A percentile compares a stretch with the other conserved stretches of the same genome.
Evolutionary conservation across 495 filamentous ascomycete genomes (phyloP).

Genomic region (Lindgomyces ingoldianus): DNA sequence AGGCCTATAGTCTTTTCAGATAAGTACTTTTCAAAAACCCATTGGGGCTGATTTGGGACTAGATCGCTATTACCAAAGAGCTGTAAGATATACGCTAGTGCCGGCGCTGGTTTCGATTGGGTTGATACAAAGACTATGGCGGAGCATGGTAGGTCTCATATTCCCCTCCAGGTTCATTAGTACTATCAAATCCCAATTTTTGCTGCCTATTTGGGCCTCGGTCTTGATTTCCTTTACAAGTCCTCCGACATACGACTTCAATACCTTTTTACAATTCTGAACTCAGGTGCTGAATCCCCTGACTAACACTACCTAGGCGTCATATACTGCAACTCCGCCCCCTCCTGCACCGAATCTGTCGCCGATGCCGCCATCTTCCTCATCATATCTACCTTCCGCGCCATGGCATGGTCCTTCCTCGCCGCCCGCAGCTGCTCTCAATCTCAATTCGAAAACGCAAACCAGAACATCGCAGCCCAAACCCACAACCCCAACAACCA

Average conservation of each 20-base stretch:
- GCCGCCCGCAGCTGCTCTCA: constrained; percentile 50
- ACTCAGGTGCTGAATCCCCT: too few relatives aligned
- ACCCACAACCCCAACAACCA: constrained; percentile 61
- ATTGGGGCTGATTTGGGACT: constrained; percentile 6
- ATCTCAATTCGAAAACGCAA: constrained; percentile 56
- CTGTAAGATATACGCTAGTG: constrained; percentile 69
- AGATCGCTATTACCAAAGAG: constrained; percentile 59
- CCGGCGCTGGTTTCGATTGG: constrained; percentile 78
- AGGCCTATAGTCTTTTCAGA: too few relatives aligned
- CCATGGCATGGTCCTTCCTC: constrained; percentile 61
- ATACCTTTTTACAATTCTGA: too few relatives aligned
- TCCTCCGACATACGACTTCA: too few relatives aligned
- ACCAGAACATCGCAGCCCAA: constrained; percentile 55
- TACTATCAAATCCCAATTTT: neutral
- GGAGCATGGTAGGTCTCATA: constrained; percentile 56
- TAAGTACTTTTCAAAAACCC: too few relatives aligned
- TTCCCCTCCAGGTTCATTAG: neutral
- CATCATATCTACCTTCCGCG: constrained; percentile 66
- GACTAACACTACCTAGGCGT: constrained; percentile 51
- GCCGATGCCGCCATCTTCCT: constrained; percentile 65
- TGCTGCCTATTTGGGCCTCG: too few relatives aligned
- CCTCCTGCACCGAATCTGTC: constrained; percentile 68
- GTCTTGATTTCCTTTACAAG: too few relatives aligned
- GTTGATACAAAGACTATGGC: constrained; percentile 69
- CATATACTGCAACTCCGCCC: constrained; percentile 70